phyloP scores from a whole-genome alignment of 768 basidiomycete genomes.

The Vararia minispora region DNA sequence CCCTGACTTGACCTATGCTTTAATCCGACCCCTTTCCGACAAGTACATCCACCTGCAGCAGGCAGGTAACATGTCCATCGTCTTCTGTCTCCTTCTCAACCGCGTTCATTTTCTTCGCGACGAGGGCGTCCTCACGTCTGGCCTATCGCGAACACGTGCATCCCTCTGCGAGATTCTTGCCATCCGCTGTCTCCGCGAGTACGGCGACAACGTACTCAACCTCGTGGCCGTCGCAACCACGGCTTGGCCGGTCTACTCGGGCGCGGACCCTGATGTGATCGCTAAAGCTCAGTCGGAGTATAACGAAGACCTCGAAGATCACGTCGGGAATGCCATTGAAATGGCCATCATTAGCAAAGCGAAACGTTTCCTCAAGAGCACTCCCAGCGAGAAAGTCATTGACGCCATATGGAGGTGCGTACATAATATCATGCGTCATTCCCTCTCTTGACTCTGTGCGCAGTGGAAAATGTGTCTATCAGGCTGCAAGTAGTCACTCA shows the following conservation, averaged over 20 bases:
- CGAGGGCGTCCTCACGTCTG: slow-evolving; percentile 53
- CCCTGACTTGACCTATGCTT: slow-evolving; percentile 85
- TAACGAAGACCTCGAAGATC: slow-evolving; percentile 63
- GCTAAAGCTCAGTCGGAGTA: slow-evolving; percentile 48
- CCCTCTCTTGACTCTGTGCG: slow-evolving; percentile 14
- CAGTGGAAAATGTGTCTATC: slow-evolving; percentile 86
- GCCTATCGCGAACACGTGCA: slow-evolving; percentile 67
- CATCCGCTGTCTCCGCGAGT: slow-evolving; percentile 62
- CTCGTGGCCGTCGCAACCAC: slow-evolving; percentile 66
- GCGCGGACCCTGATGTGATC: slow-evolving; percentile 52
- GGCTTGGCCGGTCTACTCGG: slow-evolving; percentile 71
- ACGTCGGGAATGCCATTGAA: slow-evolving; percentile 88
- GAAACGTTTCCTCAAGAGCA: slow-evolving; percentile 82
- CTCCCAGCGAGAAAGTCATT: slow-evolving; percentile 85
- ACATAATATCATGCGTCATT: background rate
- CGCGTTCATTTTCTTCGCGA: slow-evolving; percentile 79
- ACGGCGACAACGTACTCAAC: slow-evolving; percentile 56
- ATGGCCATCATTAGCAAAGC: slow-evolving; percentile 82
- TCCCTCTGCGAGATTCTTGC: slow-evolving; percentile 86
- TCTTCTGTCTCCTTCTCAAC: slow-evolving; percentile 84
- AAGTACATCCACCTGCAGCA: slow-evolving; percentile 72
- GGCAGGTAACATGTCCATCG: slow-evolving; percentile 68
- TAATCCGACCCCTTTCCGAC: slow-evolving; percentile 78
- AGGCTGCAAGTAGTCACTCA: slow-evolving; percentile 76
- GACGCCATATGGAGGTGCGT: slow-evolving; percentile 69